A percentile compares a stretch with the other conserved stretches of the same genome.
phyloP scores from a whole-genome alignment of 1,284 basidiomycete genomes.

The Ustilago shanxiensis region DNA sequence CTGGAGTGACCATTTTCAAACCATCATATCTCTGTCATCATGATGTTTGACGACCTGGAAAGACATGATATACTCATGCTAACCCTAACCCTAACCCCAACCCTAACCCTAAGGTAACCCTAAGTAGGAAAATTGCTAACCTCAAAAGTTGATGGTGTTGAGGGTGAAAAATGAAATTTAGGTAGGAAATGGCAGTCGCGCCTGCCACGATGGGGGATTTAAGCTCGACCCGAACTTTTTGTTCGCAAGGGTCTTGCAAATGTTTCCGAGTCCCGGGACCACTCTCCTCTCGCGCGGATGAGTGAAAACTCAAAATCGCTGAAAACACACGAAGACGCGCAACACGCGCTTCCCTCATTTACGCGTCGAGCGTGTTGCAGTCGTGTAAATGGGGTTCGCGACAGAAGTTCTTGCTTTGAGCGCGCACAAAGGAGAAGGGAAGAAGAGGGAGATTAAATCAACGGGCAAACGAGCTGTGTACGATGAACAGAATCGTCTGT shows the following conservation, averaged over 20 bases:
- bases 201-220: too few relatives aligned
- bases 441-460: neutral
- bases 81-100: too few relatives aligned
- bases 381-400: conserved; percentile 53
- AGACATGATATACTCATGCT: too few relatives aligned
- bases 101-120: too few relatives aligned
- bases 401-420: neutral
- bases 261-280: neutral
- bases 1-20: too few relatives aligned
- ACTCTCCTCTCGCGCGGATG: conserved; percentile 2
- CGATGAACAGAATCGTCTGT: neutral
- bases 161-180: too few relatives aligned
- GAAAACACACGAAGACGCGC: neutral
- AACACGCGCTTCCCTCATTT: conserved; percentile 25
- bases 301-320: neutral
- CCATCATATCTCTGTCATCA: too few relatives aligned
- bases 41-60: too few relatives aligned
- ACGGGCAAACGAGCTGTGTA: neutral
- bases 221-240: too few relatives aligned
- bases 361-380: conserved; percentile 28
- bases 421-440: conserved; percentile 1
- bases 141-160: too few relatives aligned
- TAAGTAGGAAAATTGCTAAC: too few relatives aligned
- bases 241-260: neutral
- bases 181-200: too few relatives aligned